Conservation (phyloP, 2,329 filamentous ascomycete species). For the Gremmenia infestans region DNA sequence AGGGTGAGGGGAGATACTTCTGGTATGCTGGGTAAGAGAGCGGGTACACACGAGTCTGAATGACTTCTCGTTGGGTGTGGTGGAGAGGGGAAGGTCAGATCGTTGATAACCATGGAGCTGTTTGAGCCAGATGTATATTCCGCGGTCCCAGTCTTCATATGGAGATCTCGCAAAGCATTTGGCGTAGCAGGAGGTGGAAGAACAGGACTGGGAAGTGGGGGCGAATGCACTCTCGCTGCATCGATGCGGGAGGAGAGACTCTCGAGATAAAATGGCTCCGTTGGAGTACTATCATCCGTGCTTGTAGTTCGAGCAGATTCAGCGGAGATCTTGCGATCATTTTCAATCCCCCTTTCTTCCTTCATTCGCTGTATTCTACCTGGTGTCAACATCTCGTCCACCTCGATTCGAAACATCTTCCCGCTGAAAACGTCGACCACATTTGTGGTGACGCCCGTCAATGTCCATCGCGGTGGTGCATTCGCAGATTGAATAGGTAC, state of each 20-base stretch:
- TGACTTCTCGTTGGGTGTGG: conserved; percentile 23
- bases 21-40: conserved; percentile 39
- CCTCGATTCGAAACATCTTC: conserved; percentile 52
- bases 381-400: conserved; percentile 54
- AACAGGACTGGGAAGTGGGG: background rate
- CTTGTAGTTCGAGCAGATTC: conserved; percentile 24
- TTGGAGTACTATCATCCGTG: conserved; percentile 35
- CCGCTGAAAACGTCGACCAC: conserved; percentile 52
- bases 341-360: conserved; percentile 17
- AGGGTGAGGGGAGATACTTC: conserved; percentile 31
- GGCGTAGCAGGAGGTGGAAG: conserved; percentile 1
- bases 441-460: conserved; percentile 52
- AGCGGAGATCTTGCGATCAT: conserved; percentile 15
- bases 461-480: conserved; percentile 43
- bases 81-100: conserved; percentile 30
- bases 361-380: conserved; percentile 41
- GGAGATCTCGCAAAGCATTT: background rate
- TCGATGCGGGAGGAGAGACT: conserved; percentile 41
- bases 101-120: conserved; percentile 18
- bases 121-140: background rate
- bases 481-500: conserved; percentile 20
- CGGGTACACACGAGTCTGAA: conserved; percentile 15
- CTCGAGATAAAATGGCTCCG: conserved; percentile 47
- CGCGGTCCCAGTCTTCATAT: background rate
- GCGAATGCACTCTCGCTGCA: conserved; percentile 24